phyloP scores from a whole-genome alignment of 2,329 filamentous ascomycete genomes.

The Endoconidiophora laricicola region DNA sequence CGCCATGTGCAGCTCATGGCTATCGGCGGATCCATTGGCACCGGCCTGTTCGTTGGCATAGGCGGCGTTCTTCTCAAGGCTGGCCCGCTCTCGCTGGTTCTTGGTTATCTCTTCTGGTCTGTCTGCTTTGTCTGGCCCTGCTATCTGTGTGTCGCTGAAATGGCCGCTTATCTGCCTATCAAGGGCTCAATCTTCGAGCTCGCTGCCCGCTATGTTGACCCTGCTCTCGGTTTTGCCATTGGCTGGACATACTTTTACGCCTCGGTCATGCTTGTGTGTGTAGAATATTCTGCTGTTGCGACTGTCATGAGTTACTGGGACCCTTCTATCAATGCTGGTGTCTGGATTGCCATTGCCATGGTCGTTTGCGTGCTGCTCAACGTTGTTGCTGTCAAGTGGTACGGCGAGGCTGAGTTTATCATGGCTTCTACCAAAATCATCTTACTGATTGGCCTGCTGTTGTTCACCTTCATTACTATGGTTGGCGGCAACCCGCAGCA shows the following conservation, averaged over 20 bases:
- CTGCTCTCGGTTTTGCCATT: slow-evolving; percentile 38
- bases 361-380: slow-evolving; percentile 30
- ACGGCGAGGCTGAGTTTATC: slow-evolving; percentile 31
- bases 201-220: slow-evolving; percentile 37
- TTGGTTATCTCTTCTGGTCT: slow-evolving; percentile 30
- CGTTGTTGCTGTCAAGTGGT: slow-evolving; percentile 27
- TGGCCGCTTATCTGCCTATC: slow-evolving; percentile 39
- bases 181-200: slow-evolving; percentile 38
- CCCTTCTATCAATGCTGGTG: slow-evolving; percentile 26
- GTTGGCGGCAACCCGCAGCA: slow-evolving; percentile 46
- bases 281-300: slow-evolving; percentile 28
- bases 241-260: slow-evolving; percentile 36
- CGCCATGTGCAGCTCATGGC: slow-evolving; percentile 34
- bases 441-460: slow-evolving; percentile 36
- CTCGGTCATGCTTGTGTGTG: slow-evolving; percentile 28
- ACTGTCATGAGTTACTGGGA: slow-evolving; percentile 30
- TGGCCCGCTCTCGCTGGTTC: slow-evolving; percentile 27
- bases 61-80: slow-evolving; percentile 26
- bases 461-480: slow-evolving; percentile 52
- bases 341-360: slow-evolving; percentile 32
- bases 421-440: slow-evolving; percentile 38
- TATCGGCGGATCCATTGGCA: slow-evolving; percentile 30
- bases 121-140: slow-evolving; percentile 27
- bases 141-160: slow-evolving; percentile 35
- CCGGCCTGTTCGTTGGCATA: slow-evolving; percentile 29